Conservation (phyloP, 2,329 filamentous ascomycete species). For the Coniochaeta ligniaria region DNA sequence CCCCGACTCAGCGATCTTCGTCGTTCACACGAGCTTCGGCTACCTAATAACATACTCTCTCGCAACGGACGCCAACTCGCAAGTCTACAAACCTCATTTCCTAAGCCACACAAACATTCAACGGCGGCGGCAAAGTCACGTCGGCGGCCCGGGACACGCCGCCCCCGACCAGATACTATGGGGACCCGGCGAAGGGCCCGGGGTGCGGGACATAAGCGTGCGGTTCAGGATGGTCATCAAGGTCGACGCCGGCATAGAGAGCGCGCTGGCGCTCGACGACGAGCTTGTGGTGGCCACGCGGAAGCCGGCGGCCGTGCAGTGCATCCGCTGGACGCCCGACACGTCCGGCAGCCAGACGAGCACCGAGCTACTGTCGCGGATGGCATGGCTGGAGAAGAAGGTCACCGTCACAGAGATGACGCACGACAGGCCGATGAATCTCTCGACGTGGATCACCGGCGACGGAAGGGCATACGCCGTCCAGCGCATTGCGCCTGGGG, state of each 20-base stretch:
- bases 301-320: conserved; percentile 92
- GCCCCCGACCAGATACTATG: conserved; percentile 58
- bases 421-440: conserved; percentile 91
- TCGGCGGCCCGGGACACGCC: conserved; percentile 45
- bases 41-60: conserved; percentile 94
- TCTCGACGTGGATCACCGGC: conserved; percentile 85
- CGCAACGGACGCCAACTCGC: conserved; percentile 72
- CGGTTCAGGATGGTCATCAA: conserved; percentile 97
- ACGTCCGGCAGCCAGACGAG: conserved; percentile 75
- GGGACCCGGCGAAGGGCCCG: conserved; percentile 74
- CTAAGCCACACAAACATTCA: conserved; percentile 59
- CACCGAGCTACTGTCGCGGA: conserved; percentile 82
- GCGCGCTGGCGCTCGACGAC: conserved; percentile 81
- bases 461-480: conserved; percentile 89
- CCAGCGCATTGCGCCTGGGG: conserved; percentile 51
- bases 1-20: conserved; percentile 86
- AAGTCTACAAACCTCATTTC: conserved; percentile 81
- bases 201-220: conserved; percentile 79
- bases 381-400: conserved; percentile 79
- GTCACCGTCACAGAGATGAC: conserved; percentile 75
- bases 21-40: conserved; percentile 77
- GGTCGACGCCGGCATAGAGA: conserved; percentile 89
- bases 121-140: conserved; percentile 53
- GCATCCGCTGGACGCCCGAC: conserved; percentile 90
- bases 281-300: conserved; percentile 87